Evolutionary conservation across 1,284 basidiomycete species (phyloP), one percentile per base, ranked within the genome.

Genomic region (Ganoderma lingzhi): DNA sequence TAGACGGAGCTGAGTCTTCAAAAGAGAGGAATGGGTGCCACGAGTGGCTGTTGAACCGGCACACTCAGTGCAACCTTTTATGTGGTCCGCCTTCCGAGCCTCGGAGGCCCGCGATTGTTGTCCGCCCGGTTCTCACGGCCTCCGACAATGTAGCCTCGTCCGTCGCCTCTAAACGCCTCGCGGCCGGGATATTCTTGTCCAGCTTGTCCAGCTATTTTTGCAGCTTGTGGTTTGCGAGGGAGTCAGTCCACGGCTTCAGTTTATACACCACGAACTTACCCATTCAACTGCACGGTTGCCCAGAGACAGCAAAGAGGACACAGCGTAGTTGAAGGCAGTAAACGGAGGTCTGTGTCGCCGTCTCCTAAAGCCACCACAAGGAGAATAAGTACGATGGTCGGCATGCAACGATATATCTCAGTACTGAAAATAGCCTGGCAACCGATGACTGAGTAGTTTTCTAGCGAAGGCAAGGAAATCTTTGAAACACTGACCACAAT

Each of bases 131-230:
- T 53, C 48, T 28, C 48, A 51, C 65, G 62, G 44, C 64, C 30
- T 45, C 66, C 69, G 64, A 65, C 63, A 64, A 58, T 63, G 63
- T 62, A 56, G 67, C 48, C 56, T 62, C 63, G 48, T 51, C 48
- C 23, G 8, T 23, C 61, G 63, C 55, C 55, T 23, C 66, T 51
- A 59, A 66, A 35, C 66, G 42, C 59, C 67, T 48, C 35, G 28
- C 19, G 45, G 59, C 44, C 62, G 30, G 51, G 51, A 48, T 67
- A 67, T 69, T 67, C 69, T 70, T 35, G 9, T 17, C n/a, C 48
- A 12, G 67, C 69, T 70, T 35, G 9, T 17, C n/a, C 48, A 12
- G 67, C 68, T 66, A 71, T 69, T 69, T 69, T 69, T 55, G 62
- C 44, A 14, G 45, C 42, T 44, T 62, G 53, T 45, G 60, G 30